Conservation (phyloP, 2,329 filamentous ascomycete genomes). For the Aureobasidium sp. region DNA sequence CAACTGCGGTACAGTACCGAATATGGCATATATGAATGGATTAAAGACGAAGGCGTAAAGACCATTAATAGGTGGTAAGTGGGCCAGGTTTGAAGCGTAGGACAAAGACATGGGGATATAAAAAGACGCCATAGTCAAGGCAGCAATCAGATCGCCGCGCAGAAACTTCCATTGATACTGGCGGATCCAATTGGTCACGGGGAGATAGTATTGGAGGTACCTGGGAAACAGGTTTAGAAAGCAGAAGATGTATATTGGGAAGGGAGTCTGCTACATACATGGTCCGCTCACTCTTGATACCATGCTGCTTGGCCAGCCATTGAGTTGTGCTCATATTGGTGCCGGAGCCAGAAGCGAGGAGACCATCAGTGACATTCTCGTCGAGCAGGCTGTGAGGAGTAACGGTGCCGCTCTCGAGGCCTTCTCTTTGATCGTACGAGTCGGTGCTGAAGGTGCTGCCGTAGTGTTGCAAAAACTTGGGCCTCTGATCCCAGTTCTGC, state of each 20-base stretch:
- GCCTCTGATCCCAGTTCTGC: constrained; percentile 25
- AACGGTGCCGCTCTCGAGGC: constrained; percentile 24
- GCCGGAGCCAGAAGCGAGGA: constrained; percentile 25
- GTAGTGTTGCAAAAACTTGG: constrained; percentile 39
- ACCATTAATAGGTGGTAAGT: constrained; percentile 87
- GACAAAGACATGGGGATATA: constrained; percentile 97
- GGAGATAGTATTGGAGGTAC: constrained; percentile 90
- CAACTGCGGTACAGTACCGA: constrained; percentile 89
- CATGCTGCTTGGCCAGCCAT: constrained; percentile 61
- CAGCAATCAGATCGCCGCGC: constrained; percentile 77
- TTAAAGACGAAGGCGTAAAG: constrained; percentile 92
- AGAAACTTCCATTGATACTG: constrained; percentile 80
- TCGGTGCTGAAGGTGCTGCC: constrained; percentile 30
- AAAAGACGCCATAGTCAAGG: constrained; percentile 94
- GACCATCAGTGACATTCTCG: constrained; percentile 35
- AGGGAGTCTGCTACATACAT: constrained; percentile 49
- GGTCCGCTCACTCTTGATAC: constrained; percentile 60
- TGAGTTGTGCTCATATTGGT: constrained; percentile 61
- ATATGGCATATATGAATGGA: constrained; percentile 78
- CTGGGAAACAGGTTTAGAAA: constrained; percentile 32
- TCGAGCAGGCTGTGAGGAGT: constrained; percentile 30
- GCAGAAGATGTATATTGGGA: neutral
- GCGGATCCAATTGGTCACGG: constrained; percentile 79
- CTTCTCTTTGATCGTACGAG: constrained; percentile 21
- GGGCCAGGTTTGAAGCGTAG: constrained; percentile 82